Conservation (phyloP, 257 asterid species). For the Solanum chilense region DNA sequence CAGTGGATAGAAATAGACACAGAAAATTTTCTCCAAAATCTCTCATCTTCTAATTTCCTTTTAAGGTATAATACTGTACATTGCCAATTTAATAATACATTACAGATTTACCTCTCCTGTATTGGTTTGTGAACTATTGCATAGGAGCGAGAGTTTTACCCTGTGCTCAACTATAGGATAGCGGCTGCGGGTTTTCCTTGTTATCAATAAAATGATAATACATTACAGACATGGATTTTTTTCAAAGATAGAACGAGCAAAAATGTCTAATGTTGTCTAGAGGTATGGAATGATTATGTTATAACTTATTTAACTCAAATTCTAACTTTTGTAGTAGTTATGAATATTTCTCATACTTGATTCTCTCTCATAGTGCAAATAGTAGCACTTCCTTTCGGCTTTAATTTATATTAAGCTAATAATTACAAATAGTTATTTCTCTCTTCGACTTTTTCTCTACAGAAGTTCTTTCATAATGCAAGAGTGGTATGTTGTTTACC, state of each 20-base stretch:
- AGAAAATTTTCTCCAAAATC: too few species aligned
- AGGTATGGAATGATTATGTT: neutral
- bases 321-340: neutral
- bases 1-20: too few species aligned
- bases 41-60: too few species aligned
- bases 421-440: neutral
- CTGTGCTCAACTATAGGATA: too few species aligned
- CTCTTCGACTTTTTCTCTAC: neutral
- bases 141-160: neutral
- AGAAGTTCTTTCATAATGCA: neutral
- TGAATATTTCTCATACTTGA: neutral
- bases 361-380: neutral
- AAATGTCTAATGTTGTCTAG: neutral
- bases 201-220: too few species aligned
- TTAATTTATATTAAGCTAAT: neutral
- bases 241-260: neutral
- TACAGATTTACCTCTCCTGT: neutral
- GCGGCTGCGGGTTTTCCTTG: too few species aligned
- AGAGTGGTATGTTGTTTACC: neutral
- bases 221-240: neutral
- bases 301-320: neutral
- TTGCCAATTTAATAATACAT: neutral
- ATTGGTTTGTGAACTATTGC: neutral
- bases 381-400: neutral
- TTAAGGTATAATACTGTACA: too few species aligned